Conservation (phyloP, 441 rosid genomes). For the Brassica balearica region DNA sequence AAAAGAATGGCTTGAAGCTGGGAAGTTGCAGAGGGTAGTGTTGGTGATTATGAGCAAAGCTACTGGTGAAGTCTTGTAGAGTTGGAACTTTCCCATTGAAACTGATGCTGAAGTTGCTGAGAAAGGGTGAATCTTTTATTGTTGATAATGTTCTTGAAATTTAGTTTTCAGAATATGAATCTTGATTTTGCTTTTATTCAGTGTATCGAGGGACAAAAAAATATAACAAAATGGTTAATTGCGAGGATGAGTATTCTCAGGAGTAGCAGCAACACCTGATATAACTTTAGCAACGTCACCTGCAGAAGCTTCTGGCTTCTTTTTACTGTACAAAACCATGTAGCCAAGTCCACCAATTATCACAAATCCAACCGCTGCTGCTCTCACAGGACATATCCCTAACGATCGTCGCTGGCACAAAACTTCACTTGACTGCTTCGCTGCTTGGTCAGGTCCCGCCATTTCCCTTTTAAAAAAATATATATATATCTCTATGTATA, state of each 20-base stretch:
- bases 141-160: not conserved
- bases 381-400: constrained; percentile 43
- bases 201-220: constrained; percentile 66
- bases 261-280: constrained; percentile 44
- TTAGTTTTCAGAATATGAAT: not conserved
- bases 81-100: constrained; percentile 91
- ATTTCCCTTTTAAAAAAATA: constrained; percentile 14
- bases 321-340: constrained; percentile 57
- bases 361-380: constrained; percentile 39
- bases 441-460: constrained; percentile 48
- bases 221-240: constrained; percentile 29
- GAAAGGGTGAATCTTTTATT: constrained; percentile 61
- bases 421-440: constrained; percentile 45
- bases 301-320: constrained; percentile 76
- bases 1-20: constrained; percentile 81
- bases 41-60: constrained; percentile 87
- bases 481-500: not conserved
- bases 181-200: constrained; percentile 28
- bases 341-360: constrained; percentile 55
- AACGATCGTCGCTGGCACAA: constrained; percentile 28
- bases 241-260: constrained; percentile 59
- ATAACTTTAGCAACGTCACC: constrained; percentile 69
- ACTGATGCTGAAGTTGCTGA: constrained; percentile 80
- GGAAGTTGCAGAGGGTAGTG: constrained; percentile 87
- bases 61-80: constrained; percentile 79